These are phyloP conservation scores for Fusarium equiseti DNA, from an alignment of 2,329 filamentous ascomycete species.

Conservation along the genomic window DNA sequence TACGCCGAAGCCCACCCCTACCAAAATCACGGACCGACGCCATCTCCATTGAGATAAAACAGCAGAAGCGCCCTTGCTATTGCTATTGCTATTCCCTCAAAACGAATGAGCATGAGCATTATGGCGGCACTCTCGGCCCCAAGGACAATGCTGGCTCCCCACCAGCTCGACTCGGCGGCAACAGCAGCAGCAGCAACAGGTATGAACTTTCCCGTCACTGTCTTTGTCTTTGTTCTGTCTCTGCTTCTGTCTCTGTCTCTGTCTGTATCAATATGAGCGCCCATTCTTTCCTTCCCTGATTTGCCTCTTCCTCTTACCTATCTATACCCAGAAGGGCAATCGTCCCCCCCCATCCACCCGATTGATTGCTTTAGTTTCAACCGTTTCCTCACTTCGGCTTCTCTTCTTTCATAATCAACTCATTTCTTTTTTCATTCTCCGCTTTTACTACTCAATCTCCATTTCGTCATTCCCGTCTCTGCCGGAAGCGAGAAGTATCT, in stretches of 20 bases:
- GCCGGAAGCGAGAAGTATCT: constrained; percentile 40
- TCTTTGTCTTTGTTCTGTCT: constrained; percentile 1
- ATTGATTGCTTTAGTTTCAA: constrained; percentile 8
- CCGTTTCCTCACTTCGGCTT: constrained; percentile 15
- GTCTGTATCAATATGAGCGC: constrained; percentile 8
- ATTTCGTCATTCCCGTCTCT: constrained; percentile 34
- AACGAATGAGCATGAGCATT: constrained; percentile 14
- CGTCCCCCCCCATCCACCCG: not conserved
- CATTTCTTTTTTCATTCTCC: constrained; percentile 17
- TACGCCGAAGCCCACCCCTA: constrained; percentile 43
- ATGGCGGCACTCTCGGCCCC: constrained; percentile 46
- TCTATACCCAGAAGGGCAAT: constrained; percentile 28
- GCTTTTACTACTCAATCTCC: constrained; percentile 27
- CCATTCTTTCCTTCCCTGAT: constrained; percentile 21
- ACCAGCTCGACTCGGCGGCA: constrained; percentile 43
- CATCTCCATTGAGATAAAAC: constrained; percentile 29
- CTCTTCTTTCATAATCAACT: constrained; percentile 16
- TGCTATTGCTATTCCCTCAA: constrained; percentile 15
- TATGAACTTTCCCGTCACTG: constrained; percentile 28
- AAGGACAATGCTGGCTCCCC: constrained; percentile 39
- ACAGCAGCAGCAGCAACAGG: constrained; percentile 38
- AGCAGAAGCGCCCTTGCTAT: constrained; percentile 31
- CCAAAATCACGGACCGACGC: constrained; percentile 12
- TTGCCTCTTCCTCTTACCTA: constrained; percentile 18
- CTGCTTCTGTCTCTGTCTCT: constrained; percentile 28